These are phyloP conservation scores for Dryas octopetala DNA, from an alignment of 306 rosid species.

Conservation along the genomic window DNA sequence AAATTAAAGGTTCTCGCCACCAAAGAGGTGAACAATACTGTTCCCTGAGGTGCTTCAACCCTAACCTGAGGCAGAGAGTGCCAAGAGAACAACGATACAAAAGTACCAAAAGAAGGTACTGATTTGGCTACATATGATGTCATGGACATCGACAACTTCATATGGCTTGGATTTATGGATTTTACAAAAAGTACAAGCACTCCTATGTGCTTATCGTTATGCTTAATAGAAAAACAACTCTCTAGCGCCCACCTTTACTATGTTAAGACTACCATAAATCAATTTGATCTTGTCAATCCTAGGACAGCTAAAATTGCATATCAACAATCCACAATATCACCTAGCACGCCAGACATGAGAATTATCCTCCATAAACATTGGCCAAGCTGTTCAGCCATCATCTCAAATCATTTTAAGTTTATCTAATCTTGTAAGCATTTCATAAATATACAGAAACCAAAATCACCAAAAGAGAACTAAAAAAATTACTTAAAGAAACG, in stretches of 20 bases:
- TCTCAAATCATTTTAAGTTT: neutral
- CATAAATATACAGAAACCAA: neutral
- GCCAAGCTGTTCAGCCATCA: neutral
- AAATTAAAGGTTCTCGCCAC: no score
- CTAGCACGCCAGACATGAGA: neutral
- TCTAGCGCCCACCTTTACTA: neutral
- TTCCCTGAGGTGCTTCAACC: neutral
- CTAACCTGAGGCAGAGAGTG: neutral
- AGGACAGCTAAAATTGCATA: neutral
- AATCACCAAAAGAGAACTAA: neutral
- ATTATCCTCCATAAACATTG: neutral
- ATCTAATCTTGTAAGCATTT: neutral
- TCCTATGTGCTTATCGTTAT: no score
- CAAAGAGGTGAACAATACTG: neutral
- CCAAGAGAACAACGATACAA: neutral
- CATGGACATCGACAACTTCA: neutral
- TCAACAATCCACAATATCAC: neutral
- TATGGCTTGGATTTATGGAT: neutral
- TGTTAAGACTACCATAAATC: neutral
- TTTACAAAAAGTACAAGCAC: neutral
- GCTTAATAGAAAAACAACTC: no score
- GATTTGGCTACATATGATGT: neutral
- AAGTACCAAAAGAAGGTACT: neutral
- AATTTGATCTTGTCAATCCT: neutral
- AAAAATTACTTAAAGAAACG: neutral